Base-by-base conservation (phyloP, 257 asterid genomes). In the Solanum habrochaites region DNA sequence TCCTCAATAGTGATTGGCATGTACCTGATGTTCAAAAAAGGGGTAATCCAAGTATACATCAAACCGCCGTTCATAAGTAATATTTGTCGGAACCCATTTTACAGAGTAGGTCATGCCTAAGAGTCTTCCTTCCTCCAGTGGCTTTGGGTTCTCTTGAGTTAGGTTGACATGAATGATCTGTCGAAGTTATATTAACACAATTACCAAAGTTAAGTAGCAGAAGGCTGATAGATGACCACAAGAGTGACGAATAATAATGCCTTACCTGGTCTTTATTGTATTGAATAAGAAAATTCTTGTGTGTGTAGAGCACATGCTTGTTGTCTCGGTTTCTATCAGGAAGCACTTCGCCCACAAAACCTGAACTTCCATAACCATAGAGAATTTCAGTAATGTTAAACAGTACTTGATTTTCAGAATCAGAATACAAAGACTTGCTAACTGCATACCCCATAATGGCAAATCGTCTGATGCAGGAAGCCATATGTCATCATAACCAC, bases 31-130 rank as follows among this genome's bases (percentile, higher is more conserved):
- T 93, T 94, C 98, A 60, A 94, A 95, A 75, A 95, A 95, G 40
- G 95, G 95, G 89, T 95, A 94, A 90, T 94, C 98, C 92, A 95
- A 89, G 90, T 95, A 95, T 83, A 95, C 93, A 87, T 95, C 98
- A 87, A 95, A 95, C 81, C 98, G 97, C 37, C 92, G 93, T 67
- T 93, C 94, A 90, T 88, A 95, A 4, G 92, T 90, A 81, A 87
- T 88, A 77, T 92, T 93, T 80, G 98, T 93, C 25, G 94, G 95
- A 56, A 89, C 86, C 97, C 97, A 95, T 89, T 90, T 92, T 80
- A 95, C 98, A 31, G 98, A 94, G 92, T 94, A 95, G 21, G 98
- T 93, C 98, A 95, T 91, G 66, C 91, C 93, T 89, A 94, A 84
- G 80, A 89, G 90, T 70, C 92, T 86, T 14, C 98, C 97, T 86